Conservation (phyloP, 148 eudicot genomes). For the Nyssa sinensis region DNA sequence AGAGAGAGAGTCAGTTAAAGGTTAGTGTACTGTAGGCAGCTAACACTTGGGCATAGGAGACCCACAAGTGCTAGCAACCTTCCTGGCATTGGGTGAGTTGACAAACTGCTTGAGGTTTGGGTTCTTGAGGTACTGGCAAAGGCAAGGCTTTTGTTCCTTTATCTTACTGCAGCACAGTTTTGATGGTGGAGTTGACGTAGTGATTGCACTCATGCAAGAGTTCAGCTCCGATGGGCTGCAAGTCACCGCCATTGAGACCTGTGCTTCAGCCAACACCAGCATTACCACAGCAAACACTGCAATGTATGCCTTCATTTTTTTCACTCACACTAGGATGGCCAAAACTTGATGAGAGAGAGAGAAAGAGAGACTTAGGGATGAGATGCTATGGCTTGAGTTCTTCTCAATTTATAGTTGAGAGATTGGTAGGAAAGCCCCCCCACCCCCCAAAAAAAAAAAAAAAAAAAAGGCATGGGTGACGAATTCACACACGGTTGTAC, state of each 20-base stretch:
- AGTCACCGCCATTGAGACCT: slow-evolving; percentile 33
- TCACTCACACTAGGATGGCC: not conserved
- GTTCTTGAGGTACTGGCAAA: slow-evolving; percentile 53
- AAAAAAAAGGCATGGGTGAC: not conserved
- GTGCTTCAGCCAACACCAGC: slow-evolving; percentile 26
- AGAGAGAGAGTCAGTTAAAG: not conserved
- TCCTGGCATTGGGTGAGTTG: slow-evolving; percentile 46
- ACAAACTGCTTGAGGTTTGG: slow-evolving; percentile 44
- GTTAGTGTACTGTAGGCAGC: not conserved
- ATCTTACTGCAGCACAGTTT: slow-evolving; percentile 45
- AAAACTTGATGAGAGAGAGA: not conserved
- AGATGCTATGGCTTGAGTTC: not conserved
- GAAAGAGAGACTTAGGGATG: not conserved
- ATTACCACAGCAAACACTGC: slow-evolving; percentile 19
- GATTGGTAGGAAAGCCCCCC: not conserved
- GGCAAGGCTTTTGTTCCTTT: slow-evolving; percentile 55
- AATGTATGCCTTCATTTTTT: slow-evolving; percentile 8
- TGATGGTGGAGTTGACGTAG: slow-evolving; percentile 34
- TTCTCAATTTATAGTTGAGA: not conserved
- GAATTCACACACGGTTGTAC: not conserved
- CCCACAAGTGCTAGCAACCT: slow-evolving; percentile 37
- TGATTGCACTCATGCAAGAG: slow-evolving; percentile 39
- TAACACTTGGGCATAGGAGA: slow-evolving; percentile 64
- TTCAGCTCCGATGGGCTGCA: slow-evolving; percentile 43
- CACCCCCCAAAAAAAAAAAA: no score